A percentile compares a stretch with the other conserved stretches of the same genome.
Conservation (phyloP, 1,284 basidiomycete genomes). For the Taiwanofungus camphoratus region DNA sequence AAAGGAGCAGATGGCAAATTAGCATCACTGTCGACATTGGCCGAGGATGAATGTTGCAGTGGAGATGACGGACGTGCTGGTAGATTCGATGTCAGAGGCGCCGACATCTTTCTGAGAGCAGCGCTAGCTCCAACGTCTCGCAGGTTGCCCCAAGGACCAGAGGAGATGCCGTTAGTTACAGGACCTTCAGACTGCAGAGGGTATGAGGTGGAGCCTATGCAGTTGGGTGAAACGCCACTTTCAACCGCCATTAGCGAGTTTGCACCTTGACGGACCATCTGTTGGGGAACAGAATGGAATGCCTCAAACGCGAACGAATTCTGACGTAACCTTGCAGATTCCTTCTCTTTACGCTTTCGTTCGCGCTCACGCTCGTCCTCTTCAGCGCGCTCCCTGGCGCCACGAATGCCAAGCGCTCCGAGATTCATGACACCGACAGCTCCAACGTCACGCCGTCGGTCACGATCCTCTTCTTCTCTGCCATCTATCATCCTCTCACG, state of each 20-base stretch:
- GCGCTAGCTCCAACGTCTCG: slow-evolving; percentile 26
- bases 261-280: slow-evolving; percentile 31
- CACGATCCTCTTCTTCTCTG: slow-evolving; percentile 38
- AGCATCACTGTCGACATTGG: slow-evolving; percentile 14
- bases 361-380: slow-evolving; percentile 60
- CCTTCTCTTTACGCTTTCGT: slow-evolving; percentile 47
- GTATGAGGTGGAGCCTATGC: slow-evolving; percentile 15
- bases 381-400: slow-evolving; percentile 54
- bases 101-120: slow-evolving; percentile 26
- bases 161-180: slow-evolving; percentile 3
- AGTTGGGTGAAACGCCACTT: slow-evolving; percentile 17
- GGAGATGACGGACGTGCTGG: slow-evolving; percentile 24
- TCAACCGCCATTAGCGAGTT: slow-evolving; percentile 32
- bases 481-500: slow-evolving; percentile 26
- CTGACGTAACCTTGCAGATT: slow-evolving; percentile 36
- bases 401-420: slow-evolving; percentile 36
- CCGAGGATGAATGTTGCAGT: slow-evolving; percentile 17
- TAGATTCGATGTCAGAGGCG: slow-evolving; percentile 17
- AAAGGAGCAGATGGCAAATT: slow-evolving; percentile 16
- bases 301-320: slow-evolving; percentile 58
- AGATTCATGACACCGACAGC: slow-evolving; percentile 37
- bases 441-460: slow-evolving; percentile 30
- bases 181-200: slow-evolving; percentile 17
- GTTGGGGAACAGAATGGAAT: slow-evolving; percentile 61
- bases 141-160: slow-evolving; percentile 23